phyloP scores from a whole-genome alignment of 352 stramenopile genomes.

The Pythium graminicola region DNA sequence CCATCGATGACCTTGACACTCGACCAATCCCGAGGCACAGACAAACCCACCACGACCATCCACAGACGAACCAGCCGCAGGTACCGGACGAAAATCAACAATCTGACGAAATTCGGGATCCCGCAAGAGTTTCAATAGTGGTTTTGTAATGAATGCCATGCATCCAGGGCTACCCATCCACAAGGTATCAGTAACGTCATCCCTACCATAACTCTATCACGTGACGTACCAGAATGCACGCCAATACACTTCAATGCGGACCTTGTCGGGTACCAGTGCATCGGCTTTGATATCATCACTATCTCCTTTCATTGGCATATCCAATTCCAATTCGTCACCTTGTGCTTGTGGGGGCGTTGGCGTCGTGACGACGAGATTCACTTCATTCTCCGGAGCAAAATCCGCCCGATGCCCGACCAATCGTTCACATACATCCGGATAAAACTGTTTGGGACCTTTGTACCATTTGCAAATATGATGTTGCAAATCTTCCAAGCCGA shows the following conservation, averaged over 20 bases:
- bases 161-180: constrained; percentile 65
- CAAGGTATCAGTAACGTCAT: too few species aligned
- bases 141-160: constrained; percentile 62
- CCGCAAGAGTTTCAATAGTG: constrained; percentile 52
- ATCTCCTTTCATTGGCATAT: constrained; percentile 25
- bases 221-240: constrained; percentile 74
- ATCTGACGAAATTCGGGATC: constrained; percentile 67
- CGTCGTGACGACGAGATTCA: not conserved
- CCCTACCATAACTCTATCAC: too few species aligned
- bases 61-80: constrained; percentile 55
- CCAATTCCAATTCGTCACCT: not conserved
- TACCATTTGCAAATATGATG: constrained; percentile 55
- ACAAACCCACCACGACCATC: constrained; percentile 57
- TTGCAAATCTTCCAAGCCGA: constrained; percentile 56
- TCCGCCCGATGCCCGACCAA: constrained; percentile 50
- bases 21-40: constrained; percentile 56
- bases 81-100: constrained; percentile 64
- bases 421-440: constrained; percentile 47
- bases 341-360: not conserved
- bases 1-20: constrained; percentile 75
- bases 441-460: constrained; percentile 55
- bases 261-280: constrained; percentile 26
- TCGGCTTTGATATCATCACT: constrained; percentile 15
- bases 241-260: constrained; percentile 71
- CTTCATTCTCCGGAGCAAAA: constrained; percentile 35